Evolutionary conservation across 257 asterid species (phyloP), one percentile per base, ranked within the genome.

Genomic region (Phtheirospermum japonicum): DNA sequence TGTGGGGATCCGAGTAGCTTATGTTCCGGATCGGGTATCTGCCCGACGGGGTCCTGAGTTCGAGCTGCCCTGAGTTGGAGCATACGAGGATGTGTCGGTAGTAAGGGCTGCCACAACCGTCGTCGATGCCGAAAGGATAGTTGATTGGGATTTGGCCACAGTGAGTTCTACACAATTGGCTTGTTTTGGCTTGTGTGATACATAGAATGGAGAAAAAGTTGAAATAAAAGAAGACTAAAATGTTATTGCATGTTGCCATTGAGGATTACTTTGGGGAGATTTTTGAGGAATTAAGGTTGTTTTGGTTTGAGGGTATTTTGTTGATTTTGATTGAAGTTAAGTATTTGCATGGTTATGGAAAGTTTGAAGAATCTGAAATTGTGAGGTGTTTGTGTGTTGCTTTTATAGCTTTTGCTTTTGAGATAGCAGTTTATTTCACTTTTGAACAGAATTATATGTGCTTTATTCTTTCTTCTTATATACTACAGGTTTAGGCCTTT

Each of bases 71-170:
- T 0, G 87, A 61, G 26, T 71, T 75, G 7, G 95, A 70, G 63
- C 99, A 92, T 2, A 67, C 79, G 49, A 92, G 82, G 64, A 85
- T 65, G 72, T 69, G 86, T 6, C 91, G 59, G 62, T 84, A 85
- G 65, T 77, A 80, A 1, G 91, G 96, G 74, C 96, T 92, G 51
- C 99, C 97, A 5, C 99, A 89, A 46, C 97, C 99, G 63, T 89
- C 89, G 49, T 89, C 99, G 18, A 92, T 66, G 36, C 97, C 97
- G 20, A 92, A 89, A 20, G 99, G 99, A 69, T 89, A 92, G 60
- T 63, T 65, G 66, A 89, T 86, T 7, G 93, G 94, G 32, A 86
- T 66, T 28, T 62, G 76, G 20, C 97, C 97, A 53, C 99, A 92
- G 0, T 93, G 73, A 33, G 71, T 79, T 56, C 95, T 61, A 79